Evolutionary conservation across 371 early-diverging fungal species (phyloP), one percentile per base, ranked within the genome.

Genomic region (Mortierella sp.): DNA sequence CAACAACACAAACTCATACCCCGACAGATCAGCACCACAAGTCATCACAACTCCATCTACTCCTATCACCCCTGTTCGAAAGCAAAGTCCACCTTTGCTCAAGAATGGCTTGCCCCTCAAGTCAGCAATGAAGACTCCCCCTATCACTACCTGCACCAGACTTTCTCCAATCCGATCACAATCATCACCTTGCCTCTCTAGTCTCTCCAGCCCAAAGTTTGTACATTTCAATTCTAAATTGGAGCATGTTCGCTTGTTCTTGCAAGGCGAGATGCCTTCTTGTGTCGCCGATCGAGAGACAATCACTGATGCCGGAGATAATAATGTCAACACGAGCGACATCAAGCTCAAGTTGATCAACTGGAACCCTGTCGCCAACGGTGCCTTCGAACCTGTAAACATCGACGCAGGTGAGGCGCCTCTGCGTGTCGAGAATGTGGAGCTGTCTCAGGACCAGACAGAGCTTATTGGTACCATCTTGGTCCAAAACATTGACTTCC

Each of bases 401-500:
- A 70, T 84, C 24, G 82, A 86, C 60, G 53, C 77, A 4, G 77
- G 81, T 32, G 83, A 70, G 6, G 55, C 68, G 11, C 83, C 86
- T 11, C 24, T 80, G 57, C 64, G 67, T 5, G 65, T 63, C 36
- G 84, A 88, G 48, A 77, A 69, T 13, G 68, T 82, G 13, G 41
- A 74, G 28, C 58, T 83, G 10, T 62, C 72, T 5, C 84, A 85
- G 55, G 85, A 85, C 63, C 83, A 85, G 55, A 32, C 82, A 4
- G 66, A 74, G 19, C 74, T 92, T 53, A 48, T 78, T 45, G 93
- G 94, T 50, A 87, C 85, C 13, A 78, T 93, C 65, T 85, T 89
- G 76, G 95, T 95, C 1, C 92, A 93, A 65, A 96, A 96, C 83
- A 68, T 96, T n/a, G 94, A 92, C 0, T 96, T 91, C 79, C 87